Base-by-base conservation (phyloP, 1,284 basidiomycete genomes). In the Kalmanozyma brasiliensis region DNA sequence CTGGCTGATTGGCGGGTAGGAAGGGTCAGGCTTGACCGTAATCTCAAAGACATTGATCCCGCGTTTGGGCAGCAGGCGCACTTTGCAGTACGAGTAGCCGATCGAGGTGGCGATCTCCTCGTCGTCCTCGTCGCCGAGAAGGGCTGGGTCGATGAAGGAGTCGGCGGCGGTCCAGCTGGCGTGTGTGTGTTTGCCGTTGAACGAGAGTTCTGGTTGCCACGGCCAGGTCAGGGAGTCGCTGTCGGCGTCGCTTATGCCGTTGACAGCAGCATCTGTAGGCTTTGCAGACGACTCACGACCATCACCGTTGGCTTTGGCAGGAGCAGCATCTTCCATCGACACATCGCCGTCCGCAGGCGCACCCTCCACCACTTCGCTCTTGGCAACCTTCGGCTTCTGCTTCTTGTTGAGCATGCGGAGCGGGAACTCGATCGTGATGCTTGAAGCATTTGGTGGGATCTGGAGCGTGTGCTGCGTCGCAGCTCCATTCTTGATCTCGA, bases 11-110 rank as follows among this genome's bases (percentile, higher is more conserved):
- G 49, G 26, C 17, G 20, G 26, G 2, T 43, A 58, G 2, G 24
- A 14, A 5, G 43, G 3, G 2, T 66, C 58, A 1, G 68, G 43
- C 26, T 29, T 38, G n/a, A 71, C 32, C 14, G 23, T 30, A 41
- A 71, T 45, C 33, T 71, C 68, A 49, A 71, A 62, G 26, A 62
- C 62, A 17, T 71, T 71, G 34, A 66, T 60, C 4, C 68, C 68
- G 2, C 61, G 23, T 10, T 49, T 61, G 5, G 68, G 68, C 9
- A 62, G 48, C 34, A 71, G 44, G 11, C 58, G 46, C 1, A 66
- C 51, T 22, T 41, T 42, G 34, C 68, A 71, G 23, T 55, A 46
- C 24, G 62, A 62, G 36, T 52, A 44, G 6, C 61, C 57, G 14
- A 70, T 35, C 17, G 17, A 20, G 0, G 44, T 41, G 1, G 29